Evolutionary conservation across 2,329 filamentous ascomycete genomes (phyloP), one percentile per base, ranked within the genome.

Genomic region (Aspergillus neotritici): DNA sequence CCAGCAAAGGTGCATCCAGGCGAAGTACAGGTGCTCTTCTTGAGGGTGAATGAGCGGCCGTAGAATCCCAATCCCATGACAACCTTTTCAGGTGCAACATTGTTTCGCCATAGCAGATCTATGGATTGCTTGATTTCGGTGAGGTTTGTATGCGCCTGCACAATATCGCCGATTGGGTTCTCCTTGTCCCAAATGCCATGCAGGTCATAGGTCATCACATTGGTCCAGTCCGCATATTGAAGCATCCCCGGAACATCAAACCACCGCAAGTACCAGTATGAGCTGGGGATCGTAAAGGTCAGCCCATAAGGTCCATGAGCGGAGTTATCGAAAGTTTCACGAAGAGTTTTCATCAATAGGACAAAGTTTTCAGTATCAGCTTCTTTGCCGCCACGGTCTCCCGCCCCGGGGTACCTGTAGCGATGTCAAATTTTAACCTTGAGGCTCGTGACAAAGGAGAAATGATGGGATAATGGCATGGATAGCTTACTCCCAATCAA

Each of bases 1-100:
- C 40, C 54, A 0, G 57, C 57, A 41, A 67, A 63, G 34, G 67
- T 63, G 71, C 71, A 76, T 47, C 75, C 69, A 12, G 75, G 48
- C 40, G 75, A 70, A 3, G 72, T 53, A 4, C 70, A 34, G 6
- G 32, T 34, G 7, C 32, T 7, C 70, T 45, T 70, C 65, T 39
- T n/a, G n/a, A n/a, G n/a, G n/a, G n/a, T n/a, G n/a, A n/a, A 76
- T 2, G 69, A 65, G 4, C 73, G 60, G 0, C 72, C 73, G 40
- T 77, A 77, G 31, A 62, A 65, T 1, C 71, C 70, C 1, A 75
- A 41, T 2, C 74, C 74, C 6, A 78, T 38, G 31, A 44, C 32
- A 4, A 78, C 48, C 44, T 75, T 71, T 0, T 48, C 33, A 0
- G 74, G 61, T 1, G 54, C 46, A 0, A 78, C 53, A 17, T 65